phyloP scores from a whole-genome alignment of 305 asterid genomes.

The Solanum hybrid region DNA sequence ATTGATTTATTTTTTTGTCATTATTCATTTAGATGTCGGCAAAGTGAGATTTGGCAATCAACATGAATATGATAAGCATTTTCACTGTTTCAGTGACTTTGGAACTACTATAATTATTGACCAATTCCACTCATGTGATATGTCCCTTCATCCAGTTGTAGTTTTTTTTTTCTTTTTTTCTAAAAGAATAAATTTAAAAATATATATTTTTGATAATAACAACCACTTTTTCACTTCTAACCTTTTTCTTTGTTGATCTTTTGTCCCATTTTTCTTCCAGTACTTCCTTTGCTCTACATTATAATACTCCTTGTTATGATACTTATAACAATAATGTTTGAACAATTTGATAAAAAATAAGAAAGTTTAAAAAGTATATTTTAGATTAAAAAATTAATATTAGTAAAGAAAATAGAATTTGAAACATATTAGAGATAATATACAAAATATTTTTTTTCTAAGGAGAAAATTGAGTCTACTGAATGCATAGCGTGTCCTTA shows the following conservation, averaged over 20 bases:
- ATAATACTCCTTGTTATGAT: not conserved
- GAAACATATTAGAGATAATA: no score
- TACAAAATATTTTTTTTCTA: no score
- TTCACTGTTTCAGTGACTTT: not conserved
- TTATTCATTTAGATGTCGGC: not conserved
- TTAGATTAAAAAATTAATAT: no score
- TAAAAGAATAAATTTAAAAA: not conserved
- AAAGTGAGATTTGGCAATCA: not conserved
- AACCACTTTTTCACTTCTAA: not conserved
- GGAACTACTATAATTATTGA: not conserved
- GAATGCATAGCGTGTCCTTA: no score
- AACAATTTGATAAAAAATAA: no score
- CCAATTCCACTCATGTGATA: not conserved
- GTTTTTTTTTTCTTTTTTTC: not conserved
- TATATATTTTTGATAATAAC: no score
- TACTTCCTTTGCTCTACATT: not conserved
- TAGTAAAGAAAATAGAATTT: no score
- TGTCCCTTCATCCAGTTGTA: not conserved
- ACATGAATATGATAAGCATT: not conserved
- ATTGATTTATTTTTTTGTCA: not conserved
- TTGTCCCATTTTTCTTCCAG: not conserved
- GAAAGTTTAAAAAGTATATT: no score
- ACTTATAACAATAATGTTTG: not conserved
- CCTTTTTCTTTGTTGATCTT: not conserved
- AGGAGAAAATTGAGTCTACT: no score